Evolutionary conservation across 495 filamentous ascomycete species (phyloP).

Genomic region (Letharia lupina): DNA sequence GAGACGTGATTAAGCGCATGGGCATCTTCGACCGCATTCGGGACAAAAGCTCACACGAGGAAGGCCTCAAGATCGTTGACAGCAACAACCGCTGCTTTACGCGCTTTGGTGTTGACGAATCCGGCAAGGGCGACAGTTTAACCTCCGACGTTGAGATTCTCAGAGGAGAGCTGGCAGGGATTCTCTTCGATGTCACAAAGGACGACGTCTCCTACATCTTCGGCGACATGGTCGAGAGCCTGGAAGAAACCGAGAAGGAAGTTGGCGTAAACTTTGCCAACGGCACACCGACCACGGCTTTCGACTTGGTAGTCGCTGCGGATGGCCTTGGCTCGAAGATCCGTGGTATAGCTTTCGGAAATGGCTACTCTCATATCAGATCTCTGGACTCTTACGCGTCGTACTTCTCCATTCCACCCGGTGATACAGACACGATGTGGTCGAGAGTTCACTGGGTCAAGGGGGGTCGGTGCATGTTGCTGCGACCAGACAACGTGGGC

Average conservation of each 20-base stretch:
- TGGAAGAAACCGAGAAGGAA: constrained; percentile 24
- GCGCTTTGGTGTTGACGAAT: constrained; percentile 31
- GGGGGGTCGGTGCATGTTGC: constrained; percentile 31
- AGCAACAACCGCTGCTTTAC: constrained; percentile 21
- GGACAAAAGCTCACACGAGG: constrained; percentile 26
- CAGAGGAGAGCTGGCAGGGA: constrained; percentile 34
- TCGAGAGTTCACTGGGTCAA: constrained; percentile 32
- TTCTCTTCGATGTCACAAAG: constrained; percentile 32
- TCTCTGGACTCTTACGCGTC: constrained; percentile 28
- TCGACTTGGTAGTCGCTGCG: constrained; percentile 43
- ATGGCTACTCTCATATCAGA: constrained; percentile 29
- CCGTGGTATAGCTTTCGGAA: constrained; percentile 25
- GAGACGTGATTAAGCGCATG: constrained; percentile 34
- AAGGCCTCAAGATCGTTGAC: constrained; percentile 34
- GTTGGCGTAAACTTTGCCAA: constrained; percentile 35
- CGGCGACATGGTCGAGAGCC: constrained; percentile 21
- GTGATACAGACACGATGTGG: constrained; percentile 30
- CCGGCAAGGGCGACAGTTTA: constrained; percentile 29
- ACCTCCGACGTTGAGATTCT: constrained; percentile 43
- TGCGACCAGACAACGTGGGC: constrained; percentile 32
- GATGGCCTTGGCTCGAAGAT: constrained; percentile 42
- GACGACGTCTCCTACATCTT: constrained; percentile 32
- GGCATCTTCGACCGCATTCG: constrained; percentile 31
- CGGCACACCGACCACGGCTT: constrained; percentile 29
- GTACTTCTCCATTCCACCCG: constrained; percentile 36